phyloP scores from a whole-genome alignment of 2,329 filamentous ascomycete genomes.

The Myrmaecium sp. region DNA sequence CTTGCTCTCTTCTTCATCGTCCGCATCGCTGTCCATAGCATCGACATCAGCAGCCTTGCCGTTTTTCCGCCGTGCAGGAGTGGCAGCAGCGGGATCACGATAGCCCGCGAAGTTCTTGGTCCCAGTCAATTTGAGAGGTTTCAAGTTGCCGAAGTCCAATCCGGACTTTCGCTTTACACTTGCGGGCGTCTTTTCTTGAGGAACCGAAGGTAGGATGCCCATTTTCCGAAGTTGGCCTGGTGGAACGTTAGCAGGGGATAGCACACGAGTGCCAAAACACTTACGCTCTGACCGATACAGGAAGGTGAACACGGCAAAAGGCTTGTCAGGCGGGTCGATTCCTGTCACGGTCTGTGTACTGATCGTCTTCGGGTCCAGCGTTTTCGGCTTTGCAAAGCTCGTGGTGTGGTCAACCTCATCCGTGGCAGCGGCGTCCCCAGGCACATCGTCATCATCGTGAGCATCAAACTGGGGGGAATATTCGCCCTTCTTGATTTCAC shows the following conservation, averaged over 20 bases:
- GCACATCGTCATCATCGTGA: constrained; percentile 76
- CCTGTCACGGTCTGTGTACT: constrained; percentile 98
- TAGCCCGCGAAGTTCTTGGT: constrained; percentile 84
- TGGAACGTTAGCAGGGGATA: constrained; percentile 2
- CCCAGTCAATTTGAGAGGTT: constrained; percentile 69
- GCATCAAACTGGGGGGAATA: constrained; percentile 97
- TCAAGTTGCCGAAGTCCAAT: constrained; percentile 70
- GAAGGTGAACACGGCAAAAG: constrained; percentile 94
- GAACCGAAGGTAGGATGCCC: constrained; percentile 56
- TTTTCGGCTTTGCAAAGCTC: constrained; percentile 92
- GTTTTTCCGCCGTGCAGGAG: constrained; percentile 24
- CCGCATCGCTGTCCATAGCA: constrained; percentile 60
- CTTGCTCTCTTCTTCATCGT: constrained; percentile 46
- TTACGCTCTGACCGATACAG: constrained; percentile 90
- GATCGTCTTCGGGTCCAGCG: constrained; percentile 88
- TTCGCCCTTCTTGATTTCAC: constrained; percentile 94
- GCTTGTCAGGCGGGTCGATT: constrained; percentile 88
- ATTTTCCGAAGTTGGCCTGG: constrained; percentile 91
- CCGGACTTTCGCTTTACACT: constrained; percentile 66
- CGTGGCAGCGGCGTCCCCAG: constrained; percentile 31
- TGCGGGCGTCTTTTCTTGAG: constrained; percentile 44
- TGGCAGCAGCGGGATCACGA: constrained; percentile 48
- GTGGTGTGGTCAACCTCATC: constrained; percentile 87
- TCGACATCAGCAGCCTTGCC: constrained; percentile 38
- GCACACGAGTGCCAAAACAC: constrained; percentile 20